Conservation (phyloP, 1,284 basidiomycete species). For the Filobasidium uniguttulatum region DNA sequence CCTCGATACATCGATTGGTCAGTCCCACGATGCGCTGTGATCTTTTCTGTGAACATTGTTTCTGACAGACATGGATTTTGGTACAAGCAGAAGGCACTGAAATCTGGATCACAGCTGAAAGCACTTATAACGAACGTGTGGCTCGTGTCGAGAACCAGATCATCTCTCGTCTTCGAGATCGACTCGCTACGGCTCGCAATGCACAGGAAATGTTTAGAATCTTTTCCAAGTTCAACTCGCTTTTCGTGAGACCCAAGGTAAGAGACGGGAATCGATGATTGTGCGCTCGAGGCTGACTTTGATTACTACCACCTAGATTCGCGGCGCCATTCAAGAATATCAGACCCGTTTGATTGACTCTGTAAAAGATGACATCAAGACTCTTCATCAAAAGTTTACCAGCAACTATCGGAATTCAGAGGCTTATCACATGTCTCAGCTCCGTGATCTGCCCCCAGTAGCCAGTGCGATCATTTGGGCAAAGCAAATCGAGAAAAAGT, state of each 20-base stretch:
- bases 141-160: constrained; percentile 97
- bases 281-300: neutral
- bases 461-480: constrained; percentile 98
- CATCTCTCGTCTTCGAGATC: constrained; percentile 79
- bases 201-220: constrained; percentile 99
- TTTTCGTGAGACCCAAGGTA: constrained; percentile 97
- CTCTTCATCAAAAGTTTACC: constrained; percentile 91
- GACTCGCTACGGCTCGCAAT: constrained; percentile 87
- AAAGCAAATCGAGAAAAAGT: constrained; percentile 89
- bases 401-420: constrained; percentile 88
- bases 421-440: constrained; percentile 94
- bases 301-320: constrained; percentile 46
- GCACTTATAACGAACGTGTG: constrained; percentile 93
- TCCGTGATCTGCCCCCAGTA: constrained; percentile 92
- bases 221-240: constrained; percentile 93
- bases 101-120: constrained; percentile 94
- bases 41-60: neutral
- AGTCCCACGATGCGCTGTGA: constrained; percentile 28
- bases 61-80: neutral
- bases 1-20: constrained; percentile 76
- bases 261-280: constrained; percentile 14
- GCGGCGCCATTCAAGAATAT: constrained; percentile 96
- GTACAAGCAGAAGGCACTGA: constrained; percentile 70
- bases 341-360: constrained; percentile 95
- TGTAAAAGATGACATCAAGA: constrained; percentile 94